phyloP scores from a whole-genome alignment of 1,284 basidiomycete species.

The Ustilago loliicola region DNA sequence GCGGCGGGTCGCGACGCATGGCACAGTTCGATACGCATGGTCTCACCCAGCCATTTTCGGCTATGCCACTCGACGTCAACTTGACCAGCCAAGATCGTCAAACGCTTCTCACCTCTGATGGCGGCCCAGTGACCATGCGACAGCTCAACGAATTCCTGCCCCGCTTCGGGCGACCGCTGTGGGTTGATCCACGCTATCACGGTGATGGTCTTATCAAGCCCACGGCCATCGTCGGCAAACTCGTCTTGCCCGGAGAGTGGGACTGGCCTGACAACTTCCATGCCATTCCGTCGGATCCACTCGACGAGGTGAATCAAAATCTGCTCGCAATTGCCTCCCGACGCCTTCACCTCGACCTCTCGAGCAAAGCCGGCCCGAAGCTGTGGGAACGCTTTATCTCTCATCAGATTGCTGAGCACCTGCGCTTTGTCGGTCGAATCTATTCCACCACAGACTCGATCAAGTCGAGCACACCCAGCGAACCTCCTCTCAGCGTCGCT shows the following conservation, averaged over 20 bases:
- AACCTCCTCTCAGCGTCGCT: no score
- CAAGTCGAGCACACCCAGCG: no score
- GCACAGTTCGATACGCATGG: background rate
- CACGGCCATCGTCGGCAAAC: no score
- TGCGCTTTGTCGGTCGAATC: no score
- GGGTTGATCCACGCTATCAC: constrained; percentile 6
- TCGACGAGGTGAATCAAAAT: background rate
- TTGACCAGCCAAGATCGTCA: background rate
- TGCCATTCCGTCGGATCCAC: no score
- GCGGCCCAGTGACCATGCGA: background rate
- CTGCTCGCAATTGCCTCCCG: constrained; percentile 3
- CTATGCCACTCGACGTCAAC: constrained; percentile 9
- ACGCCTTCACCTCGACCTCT: no score
- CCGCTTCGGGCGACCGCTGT: constrained; percentile 8
- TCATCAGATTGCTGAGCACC: no score
- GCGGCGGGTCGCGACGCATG: background rate
- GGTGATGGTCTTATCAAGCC: background rate
- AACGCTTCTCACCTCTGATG: background rate
- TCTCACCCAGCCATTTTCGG: constrained; percentile 1
- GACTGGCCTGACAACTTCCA: no score
- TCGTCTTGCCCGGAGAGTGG: no score
- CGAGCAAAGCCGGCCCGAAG: no score
- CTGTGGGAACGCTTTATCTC: no score
- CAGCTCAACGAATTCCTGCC: constrained; percentile 6
- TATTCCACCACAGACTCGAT: no score